Evolutionary conservation across 345 rosid genomes (phyloP), one percentile per base, ranked within the genome.

Genomic region (Physaria fendleri): DNA sequence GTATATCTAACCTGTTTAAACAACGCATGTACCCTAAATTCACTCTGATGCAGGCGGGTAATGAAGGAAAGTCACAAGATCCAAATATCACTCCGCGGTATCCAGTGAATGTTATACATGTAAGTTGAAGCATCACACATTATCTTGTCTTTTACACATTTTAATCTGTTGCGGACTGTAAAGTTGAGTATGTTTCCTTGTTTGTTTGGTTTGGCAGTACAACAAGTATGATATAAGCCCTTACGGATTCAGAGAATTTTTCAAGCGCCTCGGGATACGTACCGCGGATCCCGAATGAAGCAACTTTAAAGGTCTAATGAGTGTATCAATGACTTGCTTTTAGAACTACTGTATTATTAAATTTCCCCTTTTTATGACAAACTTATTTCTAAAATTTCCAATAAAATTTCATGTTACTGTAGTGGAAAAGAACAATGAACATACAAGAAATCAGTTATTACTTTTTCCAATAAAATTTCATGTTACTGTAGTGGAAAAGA

Each of bases 221-320:
- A 85, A 84, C 88, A 85, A 81, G 57, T 85, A 83, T 42, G 94
- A 87, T 64, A 65, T 61, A 66, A 93, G 95, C 62, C 78, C 83
- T 0, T 93, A 93, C 30, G 99, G 97, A 53, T 93, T 89, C 66
- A 82, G 92, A 85, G 99, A 93, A 48, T 89, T 72, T 76, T 89
- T 89, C 87, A 93, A 85, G 81, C 92, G 82, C 59, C 74, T 85
- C 21, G 80, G 82, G 5, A 69, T 89, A 61, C 74, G 47, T 25
- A 29, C 78, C 29, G 76, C 80, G 0, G 75, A 77, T 24, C 61
- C 72, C 7, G 66, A 77, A 47, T 72, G 68, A 74, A 46, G 67
- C 34, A 35, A 44, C 28, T 27, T 43, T 27, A 10, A 68, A 53
- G 67, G 56, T 52, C 46, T 46, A 28, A 8, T 1, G 32, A 54